Base-by-base conservation (phyloP, 805 yeast genomes). In the Cyberlindnera veronae region DNA sequence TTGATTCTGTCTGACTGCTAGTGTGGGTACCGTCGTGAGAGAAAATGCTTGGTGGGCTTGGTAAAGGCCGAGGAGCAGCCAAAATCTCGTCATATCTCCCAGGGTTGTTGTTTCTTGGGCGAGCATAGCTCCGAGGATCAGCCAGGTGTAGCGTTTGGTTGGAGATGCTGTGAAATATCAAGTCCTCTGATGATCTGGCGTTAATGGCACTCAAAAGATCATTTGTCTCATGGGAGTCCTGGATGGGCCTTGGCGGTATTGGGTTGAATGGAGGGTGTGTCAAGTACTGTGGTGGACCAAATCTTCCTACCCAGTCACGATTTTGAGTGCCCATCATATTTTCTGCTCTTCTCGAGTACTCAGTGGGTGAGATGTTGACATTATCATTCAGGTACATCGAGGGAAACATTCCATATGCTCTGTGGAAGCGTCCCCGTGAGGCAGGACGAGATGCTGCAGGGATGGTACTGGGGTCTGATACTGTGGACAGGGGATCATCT, bases 171-270 rank as follows among this genome's bases (percentile, higher is more conserved):
- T 34, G 29, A 6, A 34, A 18, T 4, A 19, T 26, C 16, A 34
- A 19, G 14, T 34, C 38, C 13, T 36, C 39, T 4, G 29, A 6
- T 12, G 39, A 36, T 5, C 39, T 27, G 11, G 33, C 16, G 17
- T 36, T 36, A 29, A 36, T 36, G 29, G 34, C 28, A 5, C 34
- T 29, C 23, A 36, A 12, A 17, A 36, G 19, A 15, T 21, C 29
- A 16, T 15, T 7, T 21, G 27, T 30, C 11, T n/a, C n/a, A n/a
- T n/a, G n/a, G 15, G 33, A 8, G 12, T 29, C 32, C 31, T 10
- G 14, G 19, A 29, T 13, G 29, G 29, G 29, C n/a, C 29, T 26
- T 26, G n/a, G n/a, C n/a, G n/a, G n/a, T n/a, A n/a, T n/a, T 7
- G 29, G 29, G 18, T 28, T 8, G 14, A 13, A 15, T 28, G 18